These are phyloP conservation scores for Pseudoscleropodium purum DNA, from an alignment of 225 moss, liverwort and hornwort genomes.

Conservation along the genomic window DNA sequence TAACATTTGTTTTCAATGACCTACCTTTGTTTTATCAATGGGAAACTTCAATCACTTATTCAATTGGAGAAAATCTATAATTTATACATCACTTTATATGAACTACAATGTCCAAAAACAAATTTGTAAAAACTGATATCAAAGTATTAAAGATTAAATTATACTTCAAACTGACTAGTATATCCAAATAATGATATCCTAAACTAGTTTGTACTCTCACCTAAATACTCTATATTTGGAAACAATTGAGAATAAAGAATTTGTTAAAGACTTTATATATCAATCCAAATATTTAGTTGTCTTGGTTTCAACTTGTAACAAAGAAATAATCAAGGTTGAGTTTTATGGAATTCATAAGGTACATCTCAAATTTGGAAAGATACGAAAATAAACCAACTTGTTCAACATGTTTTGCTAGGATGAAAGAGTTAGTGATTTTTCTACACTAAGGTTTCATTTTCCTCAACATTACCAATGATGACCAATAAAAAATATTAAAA, in stretches of 20 bases:
- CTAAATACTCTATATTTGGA: neutral
- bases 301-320: neutral
- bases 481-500: neutral
- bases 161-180: neutral
- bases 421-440: neutral
- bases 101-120: neutral
- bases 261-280: neutral
- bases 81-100: neutral
- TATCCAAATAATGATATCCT: neutral
- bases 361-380: neutral
- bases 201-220: fast-evolving
- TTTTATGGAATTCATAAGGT: fast-evolving
- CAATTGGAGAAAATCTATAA: neutral
- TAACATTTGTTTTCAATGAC: neutral
- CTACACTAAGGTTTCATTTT: neutral
- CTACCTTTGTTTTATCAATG: neutral
- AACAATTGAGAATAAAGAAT: fast-evolving
- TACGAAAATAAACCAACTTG: neutral
- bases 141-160: neutral
- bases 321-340: fast-evolving
- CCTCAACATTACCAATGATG: fast-evolving
- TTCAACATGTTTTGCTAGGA: neutral
- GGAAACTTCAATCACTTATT: neutral
- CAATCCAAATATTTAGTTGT: neutral
- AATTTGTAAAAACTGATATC: neutral